Evolutionary conservation across 495 filamentous ascomycete genomes (phyloP).

Genomic region (Beverwykella pulmonaria): DNA sequence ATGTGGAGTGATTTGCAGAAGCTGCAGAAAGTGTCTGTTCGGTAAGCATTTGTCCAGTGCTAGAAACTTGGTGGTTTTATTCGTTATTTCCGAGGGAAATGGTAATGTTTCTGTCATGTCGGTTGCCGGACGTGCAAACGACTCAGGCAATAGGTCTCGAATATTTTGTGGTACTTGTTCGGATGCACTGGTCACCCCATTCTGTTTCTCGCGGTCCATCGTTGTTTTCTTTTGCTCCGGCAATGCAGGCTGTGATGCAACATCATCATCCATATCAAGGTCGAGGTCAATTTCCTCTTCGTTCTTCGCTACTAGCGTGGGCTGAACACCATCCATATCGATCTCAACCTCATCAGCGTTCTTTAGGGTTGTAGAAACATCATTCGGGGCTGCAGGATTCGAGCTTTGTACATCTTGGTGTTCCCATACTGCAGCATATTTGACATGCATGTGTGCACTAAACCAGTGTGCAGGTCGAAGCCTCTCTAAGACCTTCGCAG

Average conservation of each 20-base stretch:
- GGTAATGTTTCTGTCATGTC: constrained; percentile 21
- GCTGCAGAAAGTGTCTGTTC: constrained; percentile 76
- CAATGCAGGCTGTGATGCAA: background rate
- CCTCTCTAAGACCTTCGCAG: constrained; percentile 74
- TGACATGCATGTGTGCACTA: constrained; percentile 88
- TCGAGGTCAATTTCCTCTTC: constrained; percentile 50
- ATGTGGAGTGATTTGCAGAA: constrained; percentile 60
- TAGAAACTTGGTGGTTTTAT: constrained; percentile 79
- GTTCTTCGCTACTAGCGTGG: constrained; percentile 28
- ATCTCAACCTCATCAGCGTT: constrained; percentile 45
- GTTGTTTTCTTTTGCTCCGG: constrained; percentile 14
- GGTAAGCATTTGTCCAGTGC: constrained; percentile 88
- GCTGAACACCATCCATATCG: constrained; percentile 6
- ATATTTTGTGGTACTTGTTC: constrained; percentile 58
- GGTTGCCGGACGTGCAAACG: constrained; percentile 56
- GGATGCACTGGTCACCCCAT: constrained; percentile 4
- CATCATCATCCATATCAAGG: constrained; percentile 44
- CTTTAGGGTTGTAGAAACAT: constrained; percentile 2
- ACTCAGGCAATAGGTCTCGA: constrained; percentile 66
- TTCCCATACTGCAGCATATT: constrained; percentile 72
- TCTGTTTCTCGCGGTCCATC: constrained; percentile 34
- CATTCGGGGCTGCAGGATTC: background rate
- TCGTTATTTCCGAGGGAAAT: constrained; percentile 60
- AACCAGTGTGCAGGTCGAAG: constrained; percentile 89
- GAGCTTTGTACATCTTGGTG: constrained; percentile 50